Conservation (phyloP, 768 basidiomycete genomes). For the Mycena vulgaris region DNA sequence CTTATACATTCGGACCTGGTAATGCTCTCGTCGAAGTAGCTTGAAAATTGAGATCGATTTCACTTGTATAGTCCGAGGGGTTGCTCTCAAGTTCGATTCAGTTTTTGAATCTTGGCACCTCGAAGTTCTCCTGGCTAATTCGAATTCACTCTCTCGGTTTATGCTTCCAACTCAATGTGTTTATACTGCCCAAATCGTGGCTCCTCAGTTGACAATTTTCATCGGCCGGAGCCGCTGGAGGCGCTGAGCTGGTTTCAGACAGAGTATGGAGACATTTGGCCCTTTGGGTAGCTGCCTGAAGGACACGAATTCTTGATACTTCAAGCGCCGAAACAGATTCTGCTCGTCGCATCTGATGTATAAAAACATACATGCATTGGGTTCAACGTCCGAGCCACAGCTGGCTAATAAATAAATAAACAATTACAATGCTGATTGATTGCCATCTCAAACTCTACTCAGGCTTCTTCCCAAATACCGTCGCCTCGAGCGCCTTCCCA, state of each 20-base stretch:
- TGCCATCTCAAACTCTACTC: background rate
- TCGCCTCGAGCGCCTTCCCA: conserved; percentile 19
- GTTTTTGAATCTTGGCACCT: no score
- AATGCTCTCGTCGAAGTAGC: background rate
- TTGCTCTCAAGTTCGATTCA: no score
- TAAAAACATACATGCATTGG: no score
- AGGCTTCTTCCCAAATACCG: conserved; percentile 22
- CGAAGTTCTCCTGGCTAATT: no score
- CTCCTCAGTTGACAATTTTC: no score
- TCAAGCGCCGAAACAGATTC: background rate
- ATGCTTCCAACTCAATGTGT: no score
- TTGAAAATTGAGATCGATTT: background rate
- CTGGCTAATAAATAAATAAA: no score
- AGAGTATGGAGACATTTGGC: background rate
- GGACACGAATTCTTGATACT: background rate
- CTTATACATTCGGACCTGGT: conserved; percentile 16
- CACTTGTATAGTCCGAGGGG: background rate
- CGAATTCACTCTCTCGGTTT: no score
- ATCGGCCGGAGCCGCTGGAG: background rate
- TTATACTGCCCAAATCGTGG: no score
- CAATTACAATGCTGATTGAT: no score
- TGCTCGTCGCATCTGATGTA: no score
- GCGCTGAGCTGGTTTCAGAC: background rate
- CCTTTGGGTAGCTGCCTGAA: background rate
- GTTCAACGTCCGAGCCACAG: no score